Evolutionary conservation across 192 early-diverging fungal genomes (phyloP), one percentile per base, ranked within the genome.

Genomic region (Mortierella alpina): DNA sequence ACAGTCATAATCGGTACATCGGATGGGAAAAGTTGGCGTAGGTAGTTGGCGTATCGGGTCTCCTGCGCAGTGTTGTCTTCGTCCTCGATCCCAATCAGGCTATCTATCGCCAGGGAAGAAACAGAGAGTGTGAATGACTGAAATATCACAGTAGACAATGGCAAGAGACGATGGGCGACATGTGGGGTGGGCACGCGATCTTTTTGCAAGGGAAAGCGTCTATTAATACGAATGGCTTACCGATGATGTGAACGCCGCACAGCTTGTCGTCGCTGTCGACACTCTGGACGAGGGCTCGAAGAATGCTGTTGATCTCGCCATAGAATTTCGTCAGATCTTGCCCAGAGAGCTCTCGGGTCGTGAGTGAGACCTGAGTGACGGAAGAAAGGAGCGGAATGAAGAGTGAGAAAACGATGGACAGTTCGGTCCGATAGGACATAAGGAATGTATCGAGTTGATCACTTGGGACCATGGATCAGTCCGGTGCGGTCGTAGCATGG

Each of bases 21-120:
- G 51, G 74, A 78, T 79, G 94, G 94, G n/a, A 95, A 84, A 17
- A 95, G 89, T 44, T 89, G 88, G 9, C 91, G 86, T 49, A 96
- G 84, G 69, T 95, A 96, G 63, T 93, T 96, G n/a, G 92, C 90
- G 66, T 93, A 95, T 49, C 94, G 88, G 10, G 90, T 94, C 15
- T 88, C 85, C 78, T 93, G 90, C 48, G 88, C 89, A 11, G 91
- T 88, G 74, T 94, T 95, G 52, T 93, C 92, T 73, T 94, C 92
- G 77, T 89, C 84, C 64, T 95, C 93, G 50, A 95, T 90, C 31
- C 94, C 94, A 66, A 96, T 94, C 63, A 96, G 70, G 49, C 84
- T 90, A 73, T 95, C 94, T 95, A 74, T 15, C 46, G 49, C 12
- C 44, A 67, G n/a, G 6, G 20, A 57, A 57, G 22, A 13, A 44